Evolutionary conservation across 768 basidiomycete genomes (phyloP).

Genomic region (Mycena floridula): DNA sequence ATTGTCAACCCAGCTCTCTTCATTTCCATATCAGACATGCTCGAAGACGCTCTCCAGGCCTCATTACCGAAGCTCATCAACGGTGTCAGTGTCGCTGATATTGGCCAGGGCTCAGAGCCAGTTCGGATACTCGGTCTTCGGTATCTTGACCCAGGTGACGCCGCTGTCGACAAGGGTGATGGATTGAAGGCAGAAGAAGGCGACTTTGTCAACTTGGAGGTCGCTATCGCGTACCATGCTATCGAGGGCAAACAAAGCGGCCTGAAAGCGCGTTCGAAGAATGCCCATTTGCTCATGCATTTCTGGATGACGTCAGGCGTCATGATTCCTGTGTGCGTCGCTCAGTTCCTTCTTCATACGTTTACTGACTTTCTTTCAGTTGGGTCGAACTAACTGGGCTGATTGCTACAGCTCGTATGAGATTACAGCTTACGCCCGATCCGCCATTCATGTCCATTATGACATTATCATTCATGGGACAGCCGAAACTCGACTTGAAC

Average conservation of each 20-base stretch:
- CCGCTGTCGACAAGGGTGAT: conserved; percentile 19
- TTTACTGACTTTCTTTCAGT: too few relatives aligned
- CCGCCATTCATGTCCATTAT: conserved; percentile 50
- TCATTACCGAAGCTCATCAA: conserved; percentile 43
- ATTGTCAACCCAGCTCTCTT: conserved; percentile 68
- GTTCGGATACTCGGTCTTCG: conserved; percentile 66
- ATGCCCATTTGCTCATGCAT: conserved; percentile 62
- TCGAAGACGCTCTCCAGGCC: conserved; percentile 54
- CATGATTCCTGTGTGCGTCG: conserved; percentile 29
- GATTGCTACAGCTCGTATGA: conserved; percentile 54
- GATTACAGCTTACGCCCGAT: conserved; percentile 70
- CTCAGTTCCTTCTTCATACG: too few relatives aligned
- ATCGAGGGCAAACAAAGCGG: conserved; percentile 33
- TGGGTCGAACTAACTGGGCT: conserved; percentile 72
- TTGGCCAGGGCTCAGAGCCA: conserved; percentile 64
- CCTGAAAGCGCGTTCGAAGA: conserved; percentile 39
- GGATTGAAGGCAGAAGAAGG: conserved; percentile 33
- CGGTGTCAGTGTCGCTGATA: conserved; percentile 65
- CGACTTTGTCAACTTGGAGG: conserved; percentile 60
- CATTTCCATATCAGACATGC: conserved; percentile 50
- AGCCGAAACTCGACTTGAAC: conserved; percentile 58
- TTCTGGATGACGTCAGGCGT: conserved; percentile 49
- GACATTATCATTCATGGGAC: conserved; percentile 61
- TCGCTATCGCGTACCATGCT: conserved; percentile 64
- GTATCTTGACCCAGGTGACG: conserved; percentile 29